phyloP scores from a whole-genome alignment of 805 yeast genomes.

The Metschnikowia aberdeeniae region DNA sequence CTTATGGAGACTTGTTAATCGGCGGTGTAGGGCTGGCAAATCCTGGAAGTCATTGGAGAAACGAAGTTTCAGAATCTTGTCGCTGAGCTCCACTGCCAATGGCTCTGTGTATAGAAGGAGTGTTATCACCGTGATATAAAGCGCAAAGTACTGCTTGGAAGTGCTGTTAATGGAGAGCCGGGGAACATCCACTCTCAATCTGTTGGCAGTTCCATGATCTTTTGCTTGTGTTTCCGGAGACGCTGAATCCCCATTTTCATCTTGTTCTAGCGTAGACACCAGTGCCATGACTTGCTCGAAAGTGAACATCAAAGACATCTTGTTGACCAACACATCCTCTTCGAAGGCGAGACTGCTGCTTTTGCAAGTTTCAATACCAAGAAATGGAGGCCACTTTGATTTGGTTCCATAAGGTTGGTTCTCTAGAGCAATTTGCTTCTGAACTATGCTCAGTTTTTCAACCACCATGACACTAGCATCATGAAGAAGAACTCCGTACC shows the following conservation, averaged over 20 bases:
- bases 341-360: slow-evolving; percentile 41
- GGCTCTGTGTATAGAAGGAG: slow-evolving; percentile 76
- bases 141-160: slow-evolving; percentile 65
- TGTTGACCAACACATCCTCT: slow-evolving; percentile 54
- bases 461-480: slow-evolving; percentile 73
- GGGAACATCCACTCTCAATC: slow-evolving; percentile 64
- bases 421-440: slow-evolving; percentile 40
- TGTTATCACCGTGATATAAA: slow-evolving; percentile 59
- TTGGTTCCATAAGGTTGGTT: slow-evolving; percentile 58
- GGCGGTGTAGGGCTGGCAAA: slow-evolving; percentile 42
- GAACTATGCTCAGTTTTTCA: slow-evolving; percentile 40
- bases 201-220: slow-evolving; percentile 21
- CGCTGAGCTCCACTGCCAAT: slow-evolving; percentile 49
- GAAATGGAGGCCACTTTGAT: slow-evolving; percentile 84
- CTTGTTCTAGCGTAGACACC: slow-evolving; percentile 16
- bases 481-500: slow-evolving; percentile 64
- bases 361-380: slow-evolving; percentile 67
- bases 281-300: slow-evolving; percentile 44
- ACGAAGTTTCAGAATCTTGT: slow-evolving; percentile 60
- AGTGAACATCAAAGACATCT: slow-evolving; percentile 58
- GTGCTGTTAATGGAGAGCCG: slow-evolving; percentile 63
- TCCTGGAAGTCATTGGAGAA: slow-evolving; percentile 71
- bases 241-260: slow-evolving; percentile 5
- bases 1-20: slow-evolving; percentile 48
- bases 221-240: slow-evolving; percentile 2